These are phyloP conservation scores for Clonostachys byssicola DNA, from an alignment of 2,329 filamentous ascomycete species.

Conservation along the genomic window DNA sequence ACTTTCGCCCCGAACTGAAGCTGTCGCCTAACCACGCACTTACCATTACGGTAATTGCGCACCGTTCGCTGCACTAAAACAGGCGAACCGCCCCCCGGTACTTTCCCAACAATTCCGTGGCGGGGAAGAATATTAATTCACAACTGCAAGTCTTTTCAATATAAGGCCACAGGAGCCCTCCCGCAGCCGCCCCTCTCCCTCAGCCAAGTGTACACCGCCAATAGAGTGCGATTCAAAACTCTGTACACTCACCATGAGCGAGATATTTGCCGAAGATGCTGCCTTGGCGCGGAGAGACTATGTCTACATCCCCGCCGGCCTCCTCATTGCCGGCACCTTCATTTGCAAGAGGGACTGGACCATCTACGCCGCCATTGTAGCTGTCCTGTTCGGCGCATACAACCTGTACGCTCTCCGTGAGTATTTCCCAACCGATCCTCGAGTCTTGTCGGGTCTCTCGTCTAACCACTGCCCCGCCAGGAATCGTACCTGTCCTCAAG, in stretches of 20 bases:
- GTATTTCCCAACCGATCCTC: conserved; percentile 22
- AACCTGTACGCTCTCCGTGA: conserved; percentile 71
- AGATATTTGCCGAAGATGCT: conserved; percentile 5
- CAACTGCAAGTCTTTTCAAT: neutral
- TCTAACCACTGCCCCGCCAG: neutral
- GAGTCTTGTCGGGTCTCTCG: neutral
- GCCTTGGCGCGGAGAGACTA: conserved; percentile 43
- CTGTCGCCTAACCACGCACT: too few species aligned
- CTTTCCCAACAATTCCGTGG: neutral
- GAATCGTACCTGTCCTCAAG: conserved; percentile 66
- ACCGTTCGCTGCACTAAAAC: neutral
- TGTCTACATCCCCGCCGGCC: conserved; percentile 77
- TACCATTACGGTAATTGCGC: too few species aligned
- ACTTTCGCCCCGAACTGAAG: too few species aligned
- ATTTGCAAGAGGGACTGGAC: conserved; percentile 78
- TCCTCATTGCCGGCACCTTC: conserved; percentile 71
- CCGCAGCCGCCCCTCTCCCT: neutral
- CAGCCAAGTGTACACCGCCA: neutral
- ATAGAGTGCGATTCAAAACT: neutral
- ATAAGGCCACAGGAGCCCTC: conserved; percentile 1
- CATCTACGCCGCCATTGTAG: conserved; percentile 64
- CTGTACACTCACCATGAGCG: neutral
- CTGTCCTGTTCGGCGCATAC: conserved; percentile 61
- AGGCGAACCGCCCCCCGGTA: neutral
- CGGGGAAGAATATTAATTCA: neutral